A percentile compares a stretch with the other conserved stretches of the same genome.
Evolutionary conservation across 2,329 filamentous ascomycete species (phyloP).

Genomic region (Aspergillus sp.): DNA sequence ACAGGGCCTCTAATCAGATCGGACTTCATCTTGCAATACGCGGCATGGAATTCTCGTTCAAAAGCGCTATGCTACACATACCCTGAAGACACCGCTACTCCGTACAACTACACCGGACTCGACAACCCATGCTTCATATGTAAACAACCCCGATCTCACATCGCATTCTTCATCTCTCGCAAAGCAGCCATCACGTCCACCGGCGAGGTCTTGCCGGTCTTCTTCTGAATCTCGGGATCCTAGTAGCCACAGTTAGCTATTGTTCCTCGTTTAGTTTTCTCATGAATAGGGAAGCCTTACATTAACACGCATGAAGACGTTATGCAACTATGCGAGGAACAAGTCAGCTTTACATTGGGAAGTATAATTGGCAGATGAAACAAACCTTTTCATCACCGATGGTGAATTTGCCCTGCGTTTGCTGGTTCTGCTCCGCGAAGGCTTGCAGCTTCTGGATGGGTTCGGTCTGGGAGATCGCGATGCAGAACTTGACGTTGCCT

Average conservation of each 20-base stretch:
- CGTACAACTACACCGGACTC: not conserved
- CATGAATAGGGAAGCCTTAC: slow-evolving; percentile 42
- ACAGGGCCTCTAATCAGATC: no score
- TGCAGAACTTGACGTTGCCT: slow-evolving; percentile 80
- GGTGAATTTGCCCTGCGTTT: slow-evolving; percentile 93
- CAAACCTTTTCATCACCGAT: slow-evolving; percentile 79
- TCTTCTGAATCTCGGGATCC: slow-evolving; percentile 77
- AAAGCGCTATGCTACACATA: not conserved
- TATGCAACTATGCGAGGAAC: slow-evolving; percentile 59
- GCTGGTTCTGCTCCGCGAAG: slow-evolving; percentile 69
- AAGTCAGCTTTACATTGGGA: not conserved
- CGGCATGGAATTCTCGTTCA: no score
- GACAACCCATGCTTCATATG: not conserved
- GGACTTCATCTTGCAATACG: no score
- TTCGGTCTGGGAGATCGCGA: slow-evolving; percentile 65
- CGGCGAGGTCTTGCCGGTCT: slow-evolving; percentile 70
- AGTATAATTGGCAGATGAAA: slow-evolving; percentile 39
- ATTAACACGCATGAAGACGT: slow-evolving; percentile 88
- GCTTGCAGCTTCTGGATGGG: slow-evolving; percentile 67
- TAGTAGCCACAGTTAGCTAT: slow-evolving; percentile 27
- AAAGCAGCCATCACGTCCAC: slow-evolving; percentile 77
- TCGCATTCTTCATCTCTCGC: slow-evolving; percentile 70
- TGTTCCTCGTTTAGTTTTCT: not conserved
- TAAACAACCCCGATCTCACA: slow-evolving; percentile 21
- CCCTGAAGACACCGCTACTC: not conserved